Evolutionary conservation across 768 basidiomycete species (phyloP), one percentile per base, ranked within the genome.

Genomic region (Coprinopsis cinerea): DNA sequence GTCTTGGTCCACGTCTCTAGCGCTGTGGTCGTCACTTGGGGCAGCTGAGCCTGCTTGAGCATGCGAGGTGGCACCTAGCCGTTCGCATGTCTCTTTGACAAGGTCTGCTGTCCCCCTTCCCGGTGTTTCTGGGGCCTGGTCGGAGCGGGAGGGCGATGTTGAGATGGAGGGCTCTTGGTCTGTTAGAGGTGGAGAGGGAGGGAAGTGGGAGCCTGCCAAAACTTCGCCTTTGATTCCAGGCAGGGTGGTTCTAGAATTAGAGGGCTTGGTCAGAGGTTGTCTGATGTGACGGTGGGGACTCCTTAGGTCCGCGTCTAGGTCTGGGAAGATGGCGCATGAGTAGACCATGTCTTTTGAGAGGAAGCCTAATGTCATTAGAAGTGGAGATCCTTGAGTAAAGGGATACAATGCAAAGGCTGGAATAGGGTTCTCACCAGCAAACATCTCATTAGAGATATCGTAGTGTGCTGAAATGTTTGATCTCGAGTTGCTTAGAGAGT

Each of bases 391-490:
- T 40, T 15, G 18, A 40, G 37, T 44, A 57, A 51, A 53, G 53
- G 56, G 7, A 52, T 24, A 56, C 61, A 15, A n/a, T n/a, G n/a
- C n/a, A n/a, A n/a, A n/a, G n/a, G n/a, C n/a, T n/a, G n/a, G n/a
- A n/a, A n/a, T n/a, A n/a, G n/a, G n/a, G n/a, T n/a, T n/a, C n/a
- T n/a, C 42, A 78, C 79, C 79, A 49, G 73, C 70, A 59, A 87
- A 87, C 84, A 87, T 86, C 6, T 74, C 76, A 60, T 90, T 88
- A 3, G 82, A 83, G 44, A 88, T 82, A 59, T 90, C 87, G 61
- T 89, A 88, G 62, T 88, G 85, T 3, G 85, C 83, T 28, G 79
- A 80, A 53, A 87, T 84, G 59, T 88, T 88, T 14, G 74, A 77
- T 5, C 78, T 70, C 7, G 81, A 77, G 59, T 83, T 85, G 43